Evolutionary conservation across 2,329 filamentous ascomycete species (phyloP).

Genomic region (Scytalidium sp.): DNA sequence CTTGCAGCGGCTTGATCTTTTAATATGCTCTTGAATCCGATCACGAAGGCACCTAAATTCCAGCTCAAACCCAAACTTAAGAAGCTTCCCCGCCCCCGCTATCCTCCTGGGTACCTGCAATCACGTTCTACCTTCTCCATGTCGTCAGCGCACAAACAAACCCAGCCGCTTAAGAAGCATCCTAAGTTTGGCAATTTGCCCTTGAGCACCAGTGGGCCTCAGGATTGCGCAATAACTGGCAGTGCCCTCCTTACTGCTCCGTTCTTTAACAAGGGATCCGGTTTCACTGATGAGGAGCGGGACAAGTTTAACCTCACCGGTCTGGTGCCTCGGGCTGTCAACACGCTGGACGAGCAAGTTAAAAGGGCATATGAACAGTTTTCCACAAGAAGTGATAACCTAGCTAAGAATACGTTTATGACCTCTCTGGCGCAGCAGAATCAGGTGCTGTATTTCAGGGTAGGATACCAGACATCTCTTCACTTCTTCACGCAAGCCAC

Average conservation of each 20-base stretch:
- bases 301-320: conserved; percentile 67
- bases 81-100: not conserved
- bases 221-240: conserved; percentile 48
- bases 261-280: conserved; percentile 81
- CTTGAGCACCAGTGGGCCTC: conserved; percentile 44
- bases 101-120: not conserved
- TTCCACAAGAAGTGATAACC: conserved; percentile 53
- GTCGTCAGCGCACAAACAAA: conserved; percentile 17
- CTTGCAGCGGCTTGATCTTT: too few relatives aligned
- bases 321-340: conserved; percentile 67
- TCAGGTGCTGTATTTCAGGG: conserved; percentile 75
- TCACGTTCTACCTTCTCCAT: conserved; percentile 4
- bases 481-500: too few relatives aligned
- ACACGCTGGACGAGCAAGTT: conserved; percentile 74
- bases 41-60: not conserved
- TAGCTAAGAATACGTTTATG: conserved; percentile 87
- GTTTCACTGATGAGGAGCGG: conserved; percentile 69
- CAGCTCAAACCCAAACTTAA: not conserved
- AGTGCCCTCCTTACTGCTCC: conserved; percentile 59
- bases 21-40: not conserved
- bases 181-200: conserved; percentile 42
- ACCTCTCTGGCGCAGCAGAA: conserved; percentile 84
- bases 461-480: conserved; percentile 31
- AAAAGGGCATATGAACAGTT: conserved; percentile 81
- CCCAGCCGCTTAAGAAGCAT: conserved; percentile 19